Conservation (phyloP, 164 flowering plant genomes). For the Kingdonia uniflora region DNA sequence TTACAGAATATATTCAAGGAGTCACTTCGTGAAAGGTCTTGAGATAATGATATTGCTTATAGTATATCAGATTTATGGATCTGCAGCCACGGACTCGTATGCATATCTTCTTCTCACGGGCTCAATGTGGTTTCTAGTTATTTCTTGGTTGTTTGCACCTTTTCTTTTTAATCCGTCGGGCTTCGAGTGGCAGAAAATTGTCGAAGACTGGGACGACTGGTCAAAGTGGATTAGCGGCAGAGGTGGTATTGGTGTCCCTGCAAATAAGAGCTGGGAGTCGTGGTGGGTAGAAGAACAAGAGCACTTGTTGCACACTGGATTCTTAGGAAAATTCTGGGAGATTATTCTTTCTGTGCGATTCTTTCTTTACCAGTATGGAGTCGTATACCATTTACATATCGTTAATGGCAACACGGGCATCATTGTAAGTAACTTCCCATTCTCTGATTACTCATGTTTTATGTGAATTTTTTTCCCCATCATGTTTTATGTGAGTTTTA, state of each 20-base stretch:
- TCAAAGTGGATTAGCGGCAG: slow-evolving; percentile 75
- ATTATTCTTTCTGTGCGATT: slow-evolving; percentile 69
- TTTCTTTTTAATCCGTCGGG: slow-evolving; percentile 96
- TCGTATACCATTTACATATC: slow-evolving; percentile 73
- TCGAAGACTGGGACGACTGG: slow-evolving; percentile 98
- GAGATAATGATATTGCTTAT: slow-evolving; percentile 73
- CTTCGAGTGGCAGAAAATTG: slow-evolving; percentile 98
- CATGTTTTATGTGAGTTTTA: neutral
- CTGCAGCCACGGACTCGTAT: slow-evolving; percentile 20
- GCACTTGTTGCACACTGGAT: slow-evolving; percentile 65
- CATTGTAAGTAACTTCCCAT: slow-evolving; percentile 34
- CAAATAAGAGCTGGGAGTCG: slow-evolving; percentile 94
- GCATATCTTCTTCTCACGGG: slow-evolving; percentile 38
- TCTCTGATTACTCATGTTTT: neutral
- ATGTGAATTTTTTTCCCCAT: too few relatives aligned
- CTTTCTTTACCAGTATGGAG: slow-evolving; percentile 87
- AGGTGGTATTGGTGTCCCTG: slow-evolving; percentile 94
- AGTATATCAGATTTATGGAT: slow-evolving; percentile 54
- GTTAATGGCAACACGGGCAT: slow-evolving; percentile 54
- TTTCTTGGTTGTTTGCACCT: slow-evolving; percentile 84
- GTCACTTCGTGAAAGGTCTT: slow-evolving; percentile 88
- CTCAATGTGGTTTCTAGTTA: slow-evolving; percentile 91
- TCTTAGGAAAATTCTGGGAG: slow-evolving; percentile 64
- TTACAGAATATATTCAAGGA: slow-evolving; percentile 90
- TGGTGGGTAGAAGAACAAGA: slow-evolving; percentile 99